A percentile compares a stretch with the other conserved stretches of the same genome.
Conservation (phyloP, 179 eudicot genomes). For the Beta macrorhiza region DNA sequence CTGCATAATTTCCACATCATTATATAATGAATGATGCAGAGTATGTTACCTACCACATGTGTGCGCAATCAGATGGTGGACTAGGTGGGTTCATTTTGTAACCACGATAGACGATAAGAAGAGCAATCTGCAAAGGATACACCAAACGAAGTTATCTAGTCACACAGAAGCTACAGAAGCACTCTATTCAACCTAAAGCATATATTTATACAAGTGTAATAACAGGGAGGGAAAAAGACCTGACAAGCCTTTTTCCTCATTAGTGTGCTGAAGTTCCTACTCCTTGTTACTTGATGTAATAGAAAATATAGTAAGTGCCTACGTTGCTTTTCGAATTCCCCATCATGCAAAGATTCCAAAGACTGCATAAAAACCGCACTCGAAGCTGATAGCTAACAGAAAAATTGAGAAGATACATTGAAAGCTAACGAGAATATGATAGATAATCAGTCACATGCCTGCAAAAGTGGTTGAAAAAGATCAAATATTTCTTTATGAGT, state of each 20-base stretch:
- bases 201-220: background rate
- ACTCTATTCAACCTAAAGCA: conserved; percentile 2
- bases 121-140: conserved; percentile 69
- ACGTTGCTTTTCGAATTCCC: conserved; percentile 95
- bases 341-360: conserved; percentile 94
- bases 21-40: conserved; percentile 5
- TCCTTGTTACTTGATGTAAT: conserved; percentile 93
- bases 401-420: background rate
- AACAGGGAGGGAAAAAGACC: conserved; percentile 38
- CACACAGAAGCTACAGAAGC: background rate
- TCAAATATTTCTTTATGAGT: conserved; percentile 95
- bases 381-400: conserved; percentile 8
- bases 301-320: conserved; percentile 85
- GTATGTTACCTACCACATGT: conserved; percentile 73
- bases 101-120: conserved; percentile 84
- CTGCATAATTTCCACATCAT: conserved; percentile 7
- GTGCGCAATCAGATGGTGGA: conserved; percentile 95
- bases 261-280: conserved; percentile 89
- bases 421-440: conserved; percentile 21
- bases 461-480: conserved; percentile 85
- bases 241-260: conserved; percentile 98
- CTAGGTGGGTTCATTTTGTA: conserved; percentile 93
- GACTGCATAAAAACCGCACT: conserved; percentile 48
- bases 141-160: conserved; percentile 19
- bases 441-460: conserved; percentile 50